These are phyloP conservation scores for Pseudozyma thailandica DNA, from an alignment of 1,284 basidiomycete genomes.

Conservation along the genomic window DNA sequence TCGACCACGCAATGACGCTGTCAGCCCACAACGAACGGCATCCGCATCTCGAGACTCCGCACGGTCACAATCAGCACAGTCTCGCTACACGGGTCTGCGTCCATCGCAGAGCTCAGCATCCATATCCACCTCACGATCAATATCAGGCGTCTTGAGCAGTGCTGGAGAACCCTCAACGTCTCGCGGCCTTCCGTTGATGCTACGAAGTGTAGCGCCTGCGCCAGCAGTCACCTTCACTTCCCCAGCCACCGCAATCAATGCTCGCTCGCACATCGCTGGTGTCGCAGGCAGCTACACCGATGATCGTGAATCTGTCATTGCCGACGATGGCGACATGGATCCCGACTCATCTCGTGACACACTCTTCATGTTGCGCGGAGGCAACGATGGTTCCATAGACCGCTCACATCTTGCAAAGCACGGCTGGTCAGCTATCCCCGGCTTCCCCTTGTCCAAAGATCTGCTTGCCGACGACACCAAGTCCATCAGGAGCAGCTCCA, in stretches of 20 bases:
- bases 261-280: constrained; percentile 25
- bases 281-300: constrained; percentile 40
- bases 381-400: constrained; percentile 28
- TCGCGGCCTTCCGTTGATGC: constrained; percentile 28
- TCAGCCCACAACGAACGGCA: constrained; percentile 5
- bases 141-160: constrained; percentile 9
- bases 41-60: background rate
- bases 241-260: constrained; percentile 44
- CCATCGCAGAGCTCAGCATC: constrained; percentile 24
- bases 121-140: constrained; percentile 17
- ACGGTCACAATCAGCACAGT: background rate
- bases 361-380: constrained; percentile 27
- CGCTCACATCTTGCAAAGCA: constrained; percentile 47
- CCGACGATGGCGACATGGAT: constrained; percentile 43
- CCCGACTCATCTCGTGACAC: constrained; percentile 42
- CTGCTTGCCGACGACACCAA: constrained; percentile 61
- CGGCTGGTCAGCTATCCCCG: constrained; percentile 58
- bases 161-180: constrained; percentile 1
- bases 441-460: constrained; percentile 61
- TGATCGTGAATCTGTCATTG: constrained; percentile 41
- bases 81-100: constrained; percentile 10
- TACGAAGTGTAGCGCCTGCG: constrained; percentile 41
- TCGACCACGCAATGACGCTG: background rate
- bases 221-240: constrained; percentile 54
- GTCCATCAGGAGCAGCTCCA: constrained; percentile 56